Conservation (phyloP, 1,284 basidiomycete genomes). For the Melanopsichium pennsylvanicum region DNA sequence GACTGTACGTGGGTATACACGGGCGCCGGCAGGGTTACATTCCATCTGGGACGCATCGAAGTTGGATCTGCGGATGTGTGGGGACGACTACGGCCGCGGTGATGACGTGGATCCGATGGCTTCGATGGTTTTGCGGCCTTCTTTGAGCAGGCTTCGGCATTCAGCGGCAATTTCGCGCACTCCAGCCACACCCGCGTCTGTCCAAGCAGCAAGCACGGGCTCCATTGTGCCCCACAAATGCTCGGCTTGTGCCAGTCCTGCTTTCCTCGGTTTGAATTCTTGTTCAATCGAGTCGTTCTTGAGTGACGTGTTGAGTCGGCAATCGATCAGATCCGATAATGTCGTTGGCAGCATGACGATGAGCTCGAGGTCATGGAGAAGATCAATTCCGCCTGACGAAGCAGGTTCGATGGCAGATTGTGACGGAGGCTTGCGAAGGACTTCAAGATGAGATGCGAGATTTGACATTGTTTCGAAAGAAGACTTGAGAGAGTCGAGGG, state of each 20-base stretch:
- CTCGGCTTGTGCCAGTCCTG: slow-evolving; percentile 47
- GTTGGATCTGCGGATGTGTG: too few relatives aligned
- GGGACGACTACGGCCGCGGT: too few relatives aligned
- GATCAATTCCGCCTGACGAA: not conserved
- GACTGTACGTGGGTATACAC: not conserved
- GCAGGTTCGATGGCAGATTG: not conserved
- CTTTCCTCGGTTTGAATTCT: slow-evolving; percentile 8
- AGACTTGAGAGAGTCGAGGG: slow-evolving; percentile 41
- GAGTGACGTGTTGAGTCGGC: not conserved
- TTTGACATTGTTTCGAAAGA: slow-evolving; percentile 45
- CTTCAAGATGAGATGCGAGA: slow-evolving; percentile 35
- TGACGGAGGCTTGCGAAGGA: slow-evolving; percentile 7
- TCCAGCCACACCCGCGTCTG: slow-evolving; percentile 46
- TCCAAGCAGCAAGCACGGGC: slow-evolving; percentile 50
- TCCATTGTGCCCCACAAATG: slow-evolving; percentile 51
- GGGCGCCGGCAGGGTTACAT: too few relatives aligned
- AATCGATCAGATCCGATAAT: slow-evolving; percentile 45
- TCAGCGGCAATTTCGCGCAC: slow-evolving; percentile 50
- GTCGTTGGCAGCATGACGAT: slow-evolving; percentile 48
- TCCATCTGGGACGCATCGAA: too few relatives aligned
- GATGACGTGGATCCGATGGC: not conserved
- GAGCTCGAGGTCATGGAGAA: slow-evolving; percentile 38
- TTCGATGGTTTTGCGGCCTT: slow-evolving; percentile 30
- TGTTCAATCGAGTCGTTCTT: not conserved
- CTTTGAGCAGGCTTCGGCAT: slow-evolving; percentile 47